A percentile compares a stretch with the other conserved stretches of the same genome.
Conservation (phyloP, 345 rosid species). For the Bretschneidera sinensis region DNA sequence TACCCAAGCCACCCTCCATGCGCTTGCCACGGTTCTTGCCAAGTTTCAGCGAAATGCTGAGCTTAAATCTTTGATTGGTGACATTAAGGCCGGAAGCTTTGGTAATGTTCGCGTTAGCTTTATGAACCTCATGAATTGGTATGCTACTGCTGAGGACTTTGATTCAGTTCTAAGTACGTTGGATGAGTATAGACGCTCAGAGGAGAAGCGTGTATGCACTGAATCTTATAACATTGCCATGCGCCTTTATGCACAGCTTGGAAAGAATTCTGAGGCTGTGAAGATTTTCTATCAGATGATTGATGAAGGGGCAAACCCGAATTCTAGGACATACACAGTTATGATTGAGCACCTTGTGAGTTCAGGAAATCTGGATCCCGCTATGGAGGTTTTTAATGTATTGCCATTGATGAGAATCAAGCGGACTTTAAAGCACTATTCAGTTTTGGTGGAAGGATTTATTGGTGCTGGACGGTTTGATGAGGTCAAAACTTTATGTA, state of each 20-base stretch:
- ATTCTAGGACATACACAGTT: constrained; percentile 77
- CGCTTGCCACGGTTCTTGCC: constrained; percentile 70
- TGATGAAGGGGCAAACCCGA: constrained; percentile 67
- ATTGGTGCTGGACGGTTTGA: constrained; percentile 40
- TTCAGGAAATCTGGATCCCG: constrained; percentile 55
- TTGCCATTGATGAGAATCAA: constrained; percentile 83
- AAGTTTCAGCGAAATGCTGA: constrained; percentile 44
- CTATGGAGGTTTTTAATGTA: constrained; percentile 46
- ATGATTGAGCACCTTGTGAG: constrained; percentile 69
- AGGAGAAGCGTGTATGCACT: constrained; percentile 42
- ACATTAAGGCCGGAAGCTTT: constrained; percentile 45
- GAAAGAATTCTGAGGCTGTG: constrained; percentile 47
- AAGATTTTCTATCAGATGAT: constrained; percentile 46
- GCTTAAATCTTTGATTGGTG: constrained; percentile 45
- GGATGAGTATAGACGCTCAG: constrained; percentile 43
- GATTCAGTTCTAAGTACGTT: constrained; percentile 54
- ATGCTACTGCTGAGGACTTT: constrained; percentile 46
- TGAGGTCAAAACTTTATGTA: constrained; percentile 49
- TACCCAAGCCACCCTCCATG: constrained; percentile 45
- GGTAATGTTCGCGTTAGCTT: constrained; percentile 41
- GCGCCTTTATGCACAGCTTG: constrained; percentile 40
- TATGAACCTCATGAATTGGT: constrained; percentile 74
- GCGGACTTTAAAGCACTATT: constrained; percentile 63
- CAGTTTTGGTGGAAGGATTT: constrained; percentile 50
- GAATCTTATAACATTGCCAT: constrained; percentile 70